Conservation (phyloP, 495 filamentous ascomycete genomes). For the Pyronema domesticum region DNA sequence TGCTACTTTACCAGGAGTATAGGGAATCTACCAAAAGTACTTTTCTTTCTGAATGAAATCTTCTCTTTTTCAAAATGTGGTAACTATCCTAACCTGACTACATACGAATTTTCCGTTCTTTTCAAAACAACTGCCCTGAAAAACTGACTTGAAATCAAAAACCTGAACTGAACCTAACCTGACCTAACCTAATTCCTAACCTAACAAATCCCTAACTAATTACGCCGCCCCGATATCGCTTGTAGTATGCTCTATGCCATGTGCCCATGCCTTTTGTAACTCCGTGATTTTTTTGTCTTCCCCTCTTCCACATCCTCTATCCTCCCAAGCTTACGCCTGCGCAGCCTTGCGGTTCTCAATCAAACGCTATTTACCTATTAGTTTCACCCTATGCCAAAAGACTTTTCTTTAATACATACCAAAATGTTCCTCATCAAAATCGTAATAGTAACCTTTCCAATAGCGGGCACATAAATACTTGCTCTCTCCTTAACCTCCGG, state of each 20-base stretch:
- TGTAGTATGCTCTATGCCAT: too few relatives aligned
- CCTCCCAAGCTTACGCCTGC: not conserved
- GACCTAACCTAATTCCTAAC: too few relatives aligned
- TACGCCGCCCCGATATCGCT: too few relatives aligned
- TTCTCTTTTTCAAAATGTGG: too few relatives aligned
- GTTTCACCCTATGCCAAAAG: not conserved
- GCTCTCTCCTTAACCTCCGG: conserved; percentile 79
- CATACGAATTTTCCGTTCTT: too few relatives aligned
- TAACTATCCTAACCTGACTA: too few relatives aligned
- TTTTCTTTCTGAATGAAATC: not conserved
- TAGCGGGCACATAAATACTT: conserved; percentile 90
- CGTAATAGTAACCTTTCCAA: conserved; percentile 93
- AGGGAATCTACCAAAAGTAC: conserved; percentile 3
- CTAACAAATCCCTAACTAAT: too few relatives aligned
- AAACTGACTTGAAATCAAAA: too few relatives aligned
- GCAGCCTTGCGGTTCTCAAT: conserved; percentile 3
- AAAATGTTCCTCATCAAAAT: conserved; percentile 59
- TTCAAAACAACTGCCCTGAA: too few relatives aligned
- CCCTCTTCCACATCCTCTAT: not conserved
- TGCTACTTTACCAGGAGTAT: not conserved
- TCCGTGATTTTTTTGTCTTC: not conserved
- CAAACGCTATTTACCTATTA: not conserved
- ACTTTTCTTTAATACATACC: not conserved
- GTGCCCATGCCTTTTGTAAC: not conserved
- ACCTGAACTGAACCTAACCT: too few relatives aligned